Evolutionary conservation across 345 rosid genomes (phyloP).

Genomic region (Euphorbia lathyris): DNA sequence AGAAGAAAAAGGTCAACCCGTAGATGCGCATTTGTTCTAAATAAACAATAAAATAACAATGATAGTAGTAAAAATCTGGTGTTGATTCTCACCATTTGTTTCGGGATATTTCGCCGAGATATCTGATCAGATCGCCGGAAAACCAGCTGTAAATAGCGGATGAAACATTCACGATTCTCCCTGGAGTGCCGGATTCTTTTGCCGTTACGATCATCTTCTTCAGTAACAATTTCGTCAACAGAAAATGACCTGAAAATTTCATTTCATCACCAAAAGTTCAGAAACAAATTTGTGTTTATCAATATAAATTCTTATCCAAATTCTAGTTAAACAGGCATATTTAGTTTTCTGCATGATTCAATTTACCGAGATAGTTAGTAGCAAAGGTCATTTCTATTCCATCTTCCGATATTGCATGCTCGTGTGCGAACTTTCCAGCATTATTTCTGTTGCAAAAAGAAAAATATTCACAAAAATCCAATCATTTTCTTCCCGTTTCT

Average conservation of each 20-base stretch:
- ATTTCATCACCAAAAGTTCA: not conserved
- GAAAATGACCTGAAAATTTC: constrained; percentile 64
- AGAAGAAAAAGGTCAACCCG: constrained; percentile 28
- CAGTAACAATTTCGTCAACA: constrained; percentile 65
- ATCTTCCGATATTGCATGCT: constrained; percentile 89
- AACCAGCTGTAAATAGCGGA: constrained; percentile 86
- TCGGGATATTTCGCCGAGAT: constrained; percentile 64
- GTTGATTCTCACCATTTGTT: constrained; percentile 52
- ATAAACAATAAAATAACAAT: no score
- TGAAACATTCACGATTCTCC: constrained; percentile 88
- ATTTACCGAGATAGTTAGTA: constrained; percentile 83
- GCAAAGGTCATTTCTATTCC: constrained; percentile 99
- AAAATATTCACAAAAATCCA: not conserved
- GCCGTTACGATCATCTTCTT: constrained; percentile 79
- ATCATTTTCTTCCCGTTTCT: not conserved
- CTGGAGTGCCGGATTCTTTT: constrained; percentile 52
- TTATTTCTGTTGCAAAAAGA: constrained; percentile 62
- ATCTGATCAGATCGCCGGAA: constrained; percentile 69
- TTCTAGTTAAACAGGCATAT: no score
- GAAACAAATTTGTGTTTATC: no score
- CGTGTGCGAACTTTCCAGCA: constrained; percentile 85
- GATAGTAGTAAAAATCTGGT: no score
- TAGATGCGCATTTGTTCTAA: not conserved
- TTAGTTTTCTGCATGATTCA: not conserved
- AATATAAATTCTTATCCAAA: not conserved